Evolutionary conservation across 2,329 filamentous ascomycete genomes (phyloP).

Genomic region (Trichoderma endophyticum): DNA sequence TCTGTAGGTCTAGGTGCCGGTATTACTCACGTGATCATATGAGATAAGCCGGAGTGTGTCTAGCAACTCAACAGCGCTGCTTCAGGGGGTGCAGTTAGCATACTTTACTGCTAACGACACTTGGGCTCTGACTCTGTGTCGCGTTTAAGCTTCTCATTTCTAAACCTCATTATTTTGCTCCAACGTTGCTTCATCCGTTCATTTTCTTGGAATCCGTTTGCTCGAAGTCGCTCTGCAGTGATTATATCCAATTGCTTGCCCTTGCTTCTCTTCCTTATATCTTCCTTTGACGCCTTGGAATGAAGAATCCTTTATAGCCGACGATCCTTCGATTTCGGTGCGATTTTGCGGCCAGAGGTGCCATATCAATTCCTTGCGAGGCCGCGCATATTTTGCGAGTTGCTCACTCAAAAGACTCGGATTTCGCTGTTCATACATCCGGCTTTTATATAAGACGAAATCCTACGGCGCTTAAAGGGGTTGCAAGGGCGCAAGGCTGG

Average conservation of each 20-base stretch:
- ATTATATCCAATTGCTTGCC: not conserved
- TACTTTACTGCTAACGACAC: not conserved
- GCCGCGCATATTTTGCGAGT: not conserved
- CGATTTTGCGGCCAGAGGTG: not conserved
- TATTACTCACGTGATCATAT: not conserved
- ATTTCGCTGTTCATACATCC: not conserved
- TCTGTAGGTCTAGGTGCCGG: not conserved
- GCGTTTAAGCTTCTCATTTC: not conserved
- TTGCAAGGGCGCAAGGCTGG: not conserved
- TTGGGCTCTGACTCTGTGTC: slow-evolving; percentile 8
- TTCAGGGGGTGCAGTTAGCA: slow-evolving; percentile 6
- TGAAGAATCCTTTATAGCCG: not conserved
- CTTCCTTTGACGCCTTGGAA: not conserved
- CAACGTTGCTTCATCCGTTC: not conserved
- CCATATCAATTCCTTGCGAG: not conserved
- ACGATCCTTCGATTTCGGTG: not conserved
- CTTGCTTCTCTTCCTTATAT: not conserved
- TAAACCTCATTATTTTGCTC: not conserved
- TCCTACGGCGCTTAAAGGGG: not conserved
- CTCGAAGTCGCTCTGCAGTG: not conserved
- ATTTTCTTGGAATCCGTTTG: not conserved
- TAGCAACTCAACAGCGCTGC: not conserved
- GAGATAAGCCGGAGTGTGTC: not conserved
- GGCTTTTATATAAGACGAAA: not conserved
- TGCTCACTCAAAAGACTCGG: not conserved